Evolutionary conservation across 1,284 basidiomycete genomes (phyloP).

Genomic region (Ganoderma sinense): DNA sequence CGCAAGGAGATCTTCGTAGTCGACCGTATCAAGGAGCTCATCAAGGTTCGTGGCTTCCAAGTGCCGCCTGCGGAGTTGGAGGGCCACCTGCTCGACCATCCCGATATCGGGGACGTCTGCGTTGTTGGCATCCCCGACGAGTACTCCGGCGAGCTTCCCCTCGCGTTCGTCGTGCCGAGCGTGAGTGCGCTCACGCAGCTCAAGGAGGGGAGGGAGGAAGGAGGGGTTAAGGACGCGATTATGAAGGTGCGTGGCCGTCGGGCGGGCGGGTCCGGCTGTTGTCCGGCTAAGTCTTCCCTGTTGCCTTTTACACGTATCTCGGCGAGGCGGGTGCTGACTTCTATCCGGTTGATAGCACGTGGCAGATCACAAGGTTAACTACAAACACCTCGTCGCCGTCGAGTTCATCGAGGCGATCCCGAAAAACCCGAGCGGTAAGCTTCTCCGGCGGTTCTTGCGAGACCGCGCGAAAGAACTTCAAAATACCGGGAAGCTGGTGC

Average conservation of each 20-base stretch:
- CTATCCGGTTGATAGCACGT: conserved; percentile 28
- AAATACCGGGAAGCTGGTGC: conserved; percentile 21
- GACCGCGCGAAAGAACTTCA: conserved; percentile 44
- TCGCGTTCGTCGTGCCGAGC: conserved; percentile 35
- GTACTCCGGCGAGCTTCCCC: conserved; percentile 76
- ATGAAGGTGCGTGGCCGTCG: conserved; percentile 38
- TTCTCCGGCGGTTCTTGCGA: conserved; percentile 34
- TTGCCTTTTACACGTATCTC: background rate
- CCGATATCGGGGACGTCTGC: conserved; percentile 55
- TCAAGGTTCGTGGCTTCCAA: conserved; percentile 37
- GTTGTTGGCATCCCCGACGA: conserved; percentile 81
- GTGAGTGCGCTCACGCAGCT: conserved; percentile 26
- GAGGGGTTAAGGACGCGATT: conserved; percentile 25
- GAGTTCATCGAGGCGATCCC: conserved; percentile 36
- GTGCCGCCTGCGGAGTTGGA: conserved; percentile 46
- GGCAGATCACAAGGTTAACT: conserved; percentile 34
- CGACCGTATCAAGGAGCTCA: conserved; percentile 48
- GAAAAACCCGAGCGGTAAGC: conserved; percentile 38
- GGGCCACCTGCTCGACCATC: conserved; percentile 75
- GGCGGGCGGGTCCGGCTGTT: background rate
- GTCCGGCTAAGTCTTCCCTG: too few species aligned
- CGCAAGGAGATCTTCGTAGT: conserved; percentile 52
- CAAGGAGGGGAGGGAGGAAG: conserved; percentile 18
- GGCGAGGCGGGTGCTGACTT: conserved; percentile 3
- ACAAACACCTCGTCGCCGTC: conserved; percentile 34